Conservation (phyloP, 192 early-diverging fungal species). For the Spizellomyces sp. region DNA sequence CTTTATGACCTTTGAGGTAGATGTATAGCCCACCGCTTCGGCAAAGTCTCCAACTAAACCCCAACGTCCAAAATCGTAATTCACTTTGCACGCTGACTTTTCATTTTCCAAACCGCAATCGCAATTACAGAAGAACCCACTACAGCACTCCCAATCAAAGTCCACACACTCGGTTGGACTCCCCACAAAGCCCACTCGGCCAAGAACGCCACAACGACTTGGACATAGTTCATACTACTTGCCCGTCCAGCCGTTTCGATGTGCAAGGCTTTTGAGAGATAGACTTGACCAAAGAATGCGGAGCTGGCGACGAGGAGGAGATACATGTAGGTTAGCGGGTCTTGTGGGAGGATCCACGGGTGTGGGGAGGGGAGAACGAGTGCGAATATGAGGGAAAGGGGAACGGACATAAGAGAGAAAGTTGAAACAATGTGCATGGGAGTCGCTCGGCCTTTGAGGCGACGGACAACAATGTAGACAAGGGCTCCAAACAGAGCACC, state of each 20-base stretch:
- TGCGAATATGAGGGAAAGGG: background rate
- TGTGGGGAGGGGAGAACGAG: constrained; percentile 9
- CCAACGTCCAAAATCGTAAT: background rate
- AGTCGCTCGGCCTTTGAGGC: constrained; percentile 10
- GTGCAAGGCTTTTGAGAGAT: constrained; percentile 21
- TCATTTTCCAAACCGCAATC: constrained; percentile 27
- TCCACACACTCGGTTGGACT: constrained; percentile 17
- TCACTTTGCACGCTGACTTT: background rate
- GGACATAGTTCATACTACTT: constrained; percentile 32
- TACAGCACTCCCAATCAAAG: constrained; percentile 18
- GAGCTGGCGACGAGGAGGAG: constrained; percentile 8
- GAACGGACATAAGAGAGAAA: constrained; percentile 29
- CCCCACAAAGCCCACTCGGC: constrained; percentile 31
- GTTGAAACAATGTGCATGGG: constrained; percentile 22
- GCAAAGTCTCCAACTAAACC: too few species aligned
- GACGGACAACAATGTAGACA: constrained; percentile 25
- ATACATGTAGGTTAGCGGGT: constrained; percentile 28
- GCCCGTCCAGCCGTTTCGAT: constrained; percentile 28
- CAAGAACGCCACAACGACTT: constrained; percentile 36
- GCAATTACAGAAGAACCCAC: constrained; percentile 21
- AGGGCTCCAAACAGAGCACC: constrained; percentile 31
- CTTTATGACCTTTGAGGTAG: too few species aligned
- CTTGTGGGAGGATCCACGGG: constrained; percentile 17
- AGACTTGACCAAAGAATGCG: constrained; percentile 28
- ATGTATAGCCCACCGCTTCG: too few species aligned